phyloP scores from a whole-genome alignment of 257 asterid genomes.

The Coffea canephora region DNA sequence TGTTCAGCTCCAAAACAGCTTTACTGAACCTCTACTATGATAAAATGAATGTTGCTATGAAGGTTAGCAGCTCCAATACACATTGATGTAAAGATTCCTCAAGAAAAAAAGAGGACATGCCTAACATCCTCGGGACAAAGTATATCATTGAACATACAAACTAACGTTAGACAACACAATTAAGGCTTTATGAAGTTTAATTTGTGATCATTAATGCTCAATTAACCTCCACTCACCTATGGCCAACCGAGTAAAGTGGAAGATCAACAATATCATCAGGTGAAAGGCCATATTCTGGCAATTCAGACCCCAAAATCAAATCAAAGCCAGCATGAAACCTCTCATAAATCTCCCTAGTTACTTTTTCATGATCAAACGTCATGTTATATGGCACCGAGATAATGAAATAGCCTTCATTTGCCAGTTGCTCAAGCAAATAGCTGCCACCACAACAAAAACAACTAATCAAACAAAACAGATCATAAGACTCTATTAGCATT shows the following conservation, averaged over 20 bases:
- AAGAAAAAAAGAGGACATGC: background rate
- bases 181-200: background rate
- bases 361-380: slow-evolving; percentile 82
- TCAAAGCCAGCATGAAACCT: slow-evolving; percentile 70
- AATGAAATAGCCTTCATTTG: slow-evolving; percentile 78
- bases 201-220: background rate
- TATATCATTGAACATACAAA: background rate
- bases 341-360: slow-evolving; percentile 57
- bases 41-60: background rate
- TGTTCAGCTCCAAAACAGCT: background rate
- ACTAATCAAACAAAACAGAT: background rate
- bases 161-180: background rate
- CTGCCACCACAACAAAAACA: slow-evolving; percentile 33
- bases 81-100: background rate
- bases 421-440: slow-evolving; percentile 68
- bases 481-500: background rate
- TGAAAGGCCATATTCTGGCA: slow-evolving; percentile 68
- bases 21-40: background rate
- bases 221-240: slow-evolving; percentile 51
- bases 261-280: slow-evolving; percentile 30
- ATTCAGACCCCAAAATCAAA: slow-evolving; percentile 56
- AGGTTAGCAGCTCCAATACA: background rate
- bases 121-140: background rate
- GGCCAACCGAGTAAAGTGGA: slow-evolving; percentile 11
- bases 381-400: slow-evolving; percentile 91